A percentile compares a stretch with the other conserved stretches of the same genome.
Conservation (phyloP, 768 basidiomycete genomes). For the Neoboletus magnificus region DNA sequence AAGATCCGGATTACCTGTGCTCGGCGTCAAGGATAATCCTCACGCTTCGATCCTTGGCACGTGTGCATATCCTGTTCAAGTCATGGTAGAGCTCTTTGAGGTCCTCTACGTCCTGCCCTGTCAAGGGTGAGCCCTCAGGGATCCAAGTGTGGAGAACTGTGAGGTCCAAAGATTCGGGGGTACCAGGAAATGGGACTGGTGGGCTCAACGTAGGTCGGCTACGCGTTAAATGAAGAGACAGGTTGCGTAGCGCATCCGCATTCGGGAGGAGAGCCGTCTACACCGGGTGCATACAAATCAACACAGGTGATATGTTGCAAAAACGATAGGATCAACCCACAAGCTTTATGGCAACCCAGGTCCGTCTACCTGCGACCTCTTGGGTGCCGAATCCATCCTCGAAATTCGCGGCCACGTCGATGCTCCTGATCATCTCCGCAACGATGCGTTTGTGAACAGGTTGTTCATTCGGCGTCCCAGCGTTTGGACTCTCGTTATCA, state of each 20-base stretch:
- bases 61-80: conserved; percentile 60
- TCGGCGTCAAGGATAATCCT: conserved; percentile 84
- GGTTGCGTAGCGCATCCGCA: conserved; percentile 53
- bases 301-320: neutral
- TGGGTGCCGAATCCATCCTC: conserved; percentile 47
- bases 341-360: conserved; percentile 86
- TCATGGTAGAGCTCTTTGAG: conserved; percentile 61
- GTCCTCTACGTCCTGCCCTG: conserved; percentile 53
- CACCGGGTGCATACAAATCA: neutral
- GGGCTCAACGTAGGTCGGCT: conserved; percentile 35
- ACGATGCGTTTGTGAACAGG: conserved; percentile 60
- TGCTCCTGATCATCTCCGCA: conserved; percentile 69
- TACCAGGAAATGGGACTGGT: conserved; percentile 65
- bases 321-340: conserved; percentile 38
- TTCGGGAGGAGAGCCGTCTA: conserved; percentile 71
- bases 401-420: conserved; percentile 79
- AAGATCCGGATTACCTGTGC: conserved; percentile 46
- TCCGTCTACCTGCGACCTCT: conserved; percentile 44
- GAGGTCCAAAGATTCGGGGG: conserved; percentile 57
- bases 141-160: conserved; percentile 39
- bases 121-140: conserved; percentile 34
- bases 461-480: conserved; percentile 12
- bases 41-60: conserved; percentile 59
- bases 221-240: conserved; percentile 57
- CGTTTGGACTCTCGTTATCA: neutral